A percentile compares a stretch with the other conserved stretches of the same genome.
These are phyloP conservation scores for Filobasidium wieringae DNA, from an alignment of 768 basidiomycete genomes.

Conservation along the genomic window DNA sequence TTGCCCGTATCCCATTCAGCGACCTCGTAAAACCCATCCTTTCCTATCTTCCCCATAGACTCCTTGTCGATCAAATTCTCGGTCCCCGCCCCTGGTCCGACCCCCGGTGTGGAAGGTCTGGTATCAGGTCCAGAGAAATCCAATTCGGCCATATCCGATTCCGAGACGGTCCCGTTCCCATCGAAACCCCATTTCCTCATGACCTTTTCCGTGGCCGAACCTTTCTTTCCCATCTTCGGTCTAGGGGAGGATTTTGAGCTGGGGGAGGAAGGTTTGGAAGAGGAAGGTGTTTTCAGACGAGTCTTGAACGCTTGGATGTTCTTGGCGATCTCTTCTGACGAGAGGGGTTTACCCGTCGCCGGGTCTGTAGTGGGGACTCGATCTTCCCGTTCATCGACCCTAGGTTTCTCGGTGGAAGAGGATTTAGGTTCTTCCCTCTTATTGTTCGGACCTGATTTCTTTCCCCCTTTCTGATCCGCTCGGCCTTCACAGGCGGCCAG, in stretches of 20 bases:
- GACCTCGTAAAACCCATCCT: constrained; percentile 59
- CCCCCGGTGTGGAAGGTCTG: constrained; percentile 38
- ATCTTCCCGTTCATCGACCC: too few species aligned
- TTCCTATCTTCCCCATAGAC: constrained; percentile 60
- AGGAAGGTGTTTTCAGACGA: constrained; percentile 57
- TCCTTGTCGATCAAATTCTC: constrained; percentile 34
- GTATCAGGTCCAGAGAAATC: constrained; percentile 52
- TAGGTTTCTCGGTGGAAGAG: constrained; percentile 24
- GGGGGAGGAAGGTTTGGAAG: background rate
- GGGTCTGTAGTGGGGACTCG: too few species aligned
- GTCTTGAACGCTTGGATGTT: constrained; percentile 85
- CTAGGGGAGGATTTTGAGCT: background rate
- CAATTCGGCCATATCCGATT: constrained; percentile 81
- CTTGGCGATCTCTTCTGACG: constrained; percentile 76
- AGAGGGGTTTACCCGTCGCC: constrained; percentile 10
- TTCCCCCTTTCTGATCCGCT: constrained; percentile 10
- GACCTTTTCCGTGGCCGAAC: constrained; percentile 48
- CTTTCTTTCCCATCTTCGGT: background rate
- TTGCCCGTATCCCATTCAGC: constrained; percentile 73
- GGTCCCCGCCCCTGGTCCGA: constrained; percentile 20
- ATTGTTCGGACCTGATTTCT: constrained; percentile 1
- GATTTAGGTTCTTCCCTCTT: constrained; percentile 11
- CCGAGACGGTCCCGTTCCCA: constrained; percentile 50
- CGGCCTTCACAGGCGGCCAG: constrained; percentile 25
- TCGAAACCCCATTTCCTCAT: constrained; percentile 94